phyloP scores from a whole-genome alignment of 176 grass and related monocot genomes.

The Aegilops umbellulata region DNA sequence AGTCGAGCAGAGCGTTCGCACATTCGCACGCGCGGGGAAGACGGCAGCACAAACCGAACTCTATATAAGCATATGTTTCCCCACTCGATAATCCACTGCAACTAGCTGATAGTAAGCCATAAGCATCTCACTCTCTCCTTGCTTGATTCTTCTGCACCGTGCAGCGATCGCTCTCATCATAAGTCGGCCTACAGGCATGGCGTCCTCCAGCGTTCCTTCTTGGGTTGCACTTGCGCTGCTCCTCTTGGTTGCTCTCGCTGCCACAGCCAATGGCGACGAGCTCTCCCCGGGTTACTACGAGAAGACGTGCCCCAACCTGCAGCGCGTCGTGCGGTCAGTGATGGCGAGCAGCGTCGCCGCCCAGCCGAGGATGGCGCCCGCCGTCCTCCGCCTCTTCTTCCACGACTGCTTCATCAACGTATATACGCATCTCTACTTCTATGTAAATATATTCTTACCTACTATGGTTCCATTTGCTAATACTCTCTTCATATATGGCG shows the following conservation, averaged over 20 bases:
- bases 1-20: neutral
- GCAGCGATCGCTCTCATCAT: neutral
- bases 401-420: slow-evolving; percentile 79
- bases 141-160: neutral
- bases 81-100: neutral
- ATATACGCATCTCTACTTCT: neutral
- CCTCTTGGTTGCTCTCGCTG: neutral
- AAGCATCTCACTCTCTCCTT: neutral
- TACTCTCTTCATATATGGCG: neutral
- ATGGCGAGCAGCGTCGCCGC: slow-evolving; percentile 30
- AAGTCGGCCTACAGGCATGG: neutral
- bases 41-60: neutral
- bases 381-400: slow-evolving; percentile 77
- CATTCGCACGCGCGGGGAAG: neutral
- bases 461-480: neutral
- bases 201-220: too few species aligned
- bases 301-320: slow-evolving; percentile 42
- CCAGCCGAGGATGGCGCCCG: slow-evolving; percentile 48
- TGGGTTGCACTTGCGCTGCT: neutral
- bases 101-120: neutral
- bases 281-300: slow-evolving; percentile 48
- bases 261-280: neutral
- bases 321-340: slow-evolving; percentile 30
- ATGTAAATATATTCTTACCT: neutral
- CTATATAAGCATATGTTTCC: neutral